phyloP scores from a whole-genome alignment of 306 rosid species.

The Corylus heterophylla region DNA sequence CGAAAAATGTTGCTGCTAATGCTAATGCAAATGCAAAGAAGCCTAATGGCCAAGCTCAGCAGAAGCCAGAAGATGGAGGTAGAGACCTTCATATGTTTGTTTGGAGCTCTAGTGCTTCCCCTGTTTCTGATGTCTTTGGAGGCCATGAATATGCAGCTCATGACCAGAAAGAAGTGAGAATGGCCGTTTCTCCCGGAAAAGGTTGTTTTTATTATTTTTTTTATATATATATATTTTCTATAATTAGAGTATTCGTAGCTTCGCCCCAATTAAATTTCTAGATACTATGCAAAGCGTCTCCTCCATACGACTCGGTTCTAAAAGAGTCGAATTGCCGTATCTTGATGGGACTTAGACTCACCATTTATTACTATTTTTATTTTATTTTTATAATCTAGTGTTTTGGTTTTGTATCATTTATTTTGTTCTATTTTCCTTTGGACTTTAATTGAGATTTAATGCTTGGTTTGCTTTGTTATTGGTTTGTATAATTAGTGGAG shows the following conservation, averaged over 20 bases:
- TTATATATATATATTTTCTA: too few species aligned
- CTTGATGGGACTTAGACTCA: too few species aligned
- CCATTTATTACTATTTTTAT: too few species aligned
- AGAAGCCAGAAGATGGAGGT: conserved; percentile 48
- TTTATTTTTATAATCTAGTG: too few species aligned
- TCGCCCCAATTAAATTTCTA: too few species aligned
- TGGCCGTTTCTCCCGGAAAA: conserved; percentile 68
- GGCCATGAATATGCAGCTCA: conserved; percentile 61
- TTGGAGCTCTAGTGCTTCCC: conserved; percentile 86
- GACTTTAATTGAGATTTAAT: background rate
- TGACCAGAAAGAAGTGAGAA: conserved; percentile 65
- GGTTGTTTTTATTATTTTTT: conserved; percentile 34
- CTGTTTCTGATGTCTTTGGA: conserved; percentile 80
- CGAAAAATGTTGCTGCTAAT: conserved; percentile 42
- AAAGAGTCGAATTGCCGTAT: too few species aligned
- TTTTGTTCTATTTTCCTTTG: background rate
- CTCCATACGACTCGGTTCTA: too few species aligned
- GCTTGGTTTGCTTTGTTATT: background rate
- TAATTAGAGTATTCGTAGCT: too few species aligned
- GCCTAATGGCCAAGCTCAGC: conserved; percentile 56
- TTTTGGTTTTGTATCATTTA: too few species aligned
- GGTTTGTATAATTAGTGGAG: conserved; percentile 50
- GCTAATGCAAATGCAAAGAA: conserved; percentile 41
- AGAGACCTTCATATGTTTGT: conserved; percentile 88
- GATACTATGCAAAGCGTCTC: too few species aligned